Conservation (phyloP, 768 basidiomycete genomes). For the Fistulinella prunicolor region DNA sequence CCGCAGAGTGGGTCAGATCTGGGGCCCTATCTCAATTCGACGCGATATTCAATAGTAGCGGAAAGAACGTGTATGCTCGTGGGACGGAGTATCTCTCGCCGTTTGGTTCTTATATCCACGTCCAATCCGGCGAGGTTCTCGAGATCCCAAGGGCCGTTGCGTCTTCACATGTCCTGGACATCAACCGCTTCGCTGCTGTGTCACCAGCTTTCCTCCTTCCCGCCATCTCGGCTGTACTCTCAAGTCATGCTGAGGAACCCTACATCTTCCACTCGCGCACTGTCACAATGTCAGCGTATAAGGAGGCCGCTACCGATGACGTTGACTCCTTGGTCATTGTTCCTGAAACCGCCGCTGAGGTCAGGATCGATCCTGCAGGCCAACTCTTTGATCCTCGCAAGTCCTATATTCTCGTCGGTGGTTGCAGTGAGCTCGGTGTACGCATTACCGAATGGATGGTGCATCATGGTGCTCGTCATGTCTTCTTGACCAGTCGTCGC, state of each 20-base stretch:
- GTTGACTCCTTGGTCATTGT: slow-evolving; percentile 18
- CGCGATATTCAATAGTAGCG: slow-evolving; percentile 24
- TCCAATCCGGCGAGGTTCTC: slow-evolving; percentile 14
- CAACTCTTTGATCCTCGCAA: slow-evolving; percentile 32
- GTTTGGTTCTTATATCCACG: slow-evolving; percentile 26
- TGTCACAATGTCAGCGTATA: slow-evolving; percentile 12
- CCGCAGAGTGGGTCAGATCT: slow-evolving; percentile 13
- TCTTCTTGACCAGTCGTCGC: slow-evolving; percentile 30
- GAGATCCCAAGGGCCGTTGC: slow-evolving; percentile 18
- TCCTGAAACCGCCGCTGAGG: slow-evolving; percentile 2
- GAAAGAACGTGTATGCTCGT: slow-evolving; percentile 12
- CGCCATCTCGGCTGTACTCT: slow-evolving; percentile 16
- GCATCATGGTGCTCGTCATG: slow-evolving; percentile 30
- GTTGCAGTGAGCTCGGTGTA: slow-evolving; percentile 23
- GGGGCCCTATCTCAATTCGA: slow-evolving; percentile 18
- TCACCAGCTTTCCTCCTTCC: slow-evolving; percentile 21
- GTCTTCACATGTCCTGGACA: slow-evolving; percentile 19
- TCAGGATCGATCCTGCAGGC: slow-evolving; percentile 24
- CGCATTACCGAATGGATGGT: slow-evolving; percentile 35
- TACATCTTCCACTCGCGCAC: slow-evolving; percentile 10
- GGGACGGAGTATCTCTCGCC: slow-evolving; percentile 21
- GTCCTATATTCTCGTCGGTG: slow-evolving; percentile 21
- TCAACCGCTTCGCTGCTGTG: slow-evolving; percentile 18
- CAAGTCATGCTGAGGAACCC: slow-evolving; percentile 9
- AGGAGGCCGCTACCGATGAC: not conserved